Evolutionary conservation across 176 grass and related monocot genomes (phyloP).

Genomic region (Musa troglodytarum): DNA sequence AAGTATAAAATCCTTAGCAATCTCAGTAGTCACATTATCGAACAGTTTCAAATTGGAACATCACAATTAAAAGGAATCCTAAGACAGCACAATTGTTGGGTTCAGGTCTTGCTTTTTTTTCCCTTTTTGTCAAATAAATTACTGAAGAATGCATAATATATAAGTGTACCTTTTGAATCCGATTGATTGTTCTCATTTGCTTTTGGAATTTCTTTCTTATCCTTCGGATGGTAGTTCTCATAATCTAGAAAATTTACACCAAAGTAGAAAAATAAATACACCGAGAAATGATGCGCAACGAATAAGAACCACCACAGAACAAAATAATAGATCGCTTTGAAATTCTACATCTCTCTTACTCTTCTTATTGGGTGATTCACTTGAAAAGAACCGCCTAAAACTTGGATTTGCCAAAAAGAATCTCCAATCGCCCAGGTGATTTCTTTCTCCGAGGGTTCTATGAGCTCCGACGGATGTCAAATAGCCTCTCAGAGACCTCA

Average conservation of each 20-base stretch:
- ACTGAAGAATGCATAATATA: neutral
- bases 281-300: neutral
- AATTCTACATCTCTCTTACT: conserved; percentile 27
- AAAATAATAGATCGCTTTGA: neutral
- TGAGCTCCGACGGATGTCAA: conserved; percentile 36
- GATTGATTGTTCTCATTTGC: conserved; percentile 53
- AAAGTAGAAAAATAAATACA: conserved; percentile 8
- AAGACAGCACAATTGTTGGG: no score
- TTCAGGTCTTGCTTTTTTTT: no score
- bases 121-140: no score
- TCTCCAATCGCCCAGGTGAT: conserved; percentile 39
- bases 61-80: no score
- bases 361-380: conserved; percentile 43
- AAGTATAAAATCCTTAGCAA: neutral
- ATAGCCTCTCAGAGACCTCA: conserved; percentile 40
- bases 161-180: conserved; percentile 48
- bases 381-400: conserved; percentile 47
- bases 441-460: conserved; percentile 12
- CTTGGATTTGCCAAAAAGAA: conserved; percentile 45
- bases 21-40: no score
- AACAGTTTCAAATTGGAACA: no score
- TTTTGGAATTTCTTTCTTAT: conserved; percentile 58
- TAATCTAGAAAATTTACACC: conserved; percentile 43
- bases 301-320: neutral
- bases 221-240: conserved; percentile 90